Evolutionary conservation across 23 red algal genomes (phyloP), one percentile per base, ranked within the genome.

Genomic region (Gracilaria gracilis): DNA sequence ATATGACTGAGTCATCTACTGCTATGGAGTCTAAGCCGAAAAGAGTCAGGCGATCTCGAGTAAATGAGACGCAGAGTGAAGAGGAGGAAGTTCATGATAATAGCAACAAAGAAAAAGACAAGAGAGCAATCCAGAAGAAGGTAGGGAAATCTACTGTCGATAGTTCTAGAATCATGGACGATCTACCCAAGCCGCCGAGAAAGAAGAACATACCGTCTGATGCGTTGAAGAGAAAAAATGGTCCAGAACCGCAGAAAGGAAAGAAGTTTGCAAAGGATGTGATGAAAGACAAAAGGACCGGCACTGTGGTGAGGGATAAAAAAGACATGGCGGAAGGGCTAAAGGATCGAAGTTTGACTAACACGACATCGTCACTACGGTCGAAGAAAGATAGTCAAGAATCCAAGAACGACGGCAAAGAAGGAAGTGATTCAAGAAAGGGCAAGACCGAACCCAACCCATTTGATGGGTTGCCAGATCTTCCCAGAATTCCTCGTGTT

Each of bases 51-150:
- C 20, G 79, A 23, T 11, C 53, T 62, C 79, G 79, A 55, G 54
- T n/a, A 64, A 82, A 28, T 38, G 79, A 82, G 5, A 61, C 17
- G 28, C 79, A 82, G 27, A 82, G 79, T 38, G 83, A 87, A 66
- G 42, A 59, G n/a, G 83, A 87, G 35, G 64, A 58, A 69, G 33
- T 44, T 29, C 36, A 42, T 16, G 62, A 87, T 0, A 87, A 21
- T 8, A 27, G 61, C 4, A 61, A 32, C 59, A 59, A 55, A 71
- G 59, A 44, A 67, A 59, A 72, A 49, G 35, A 71, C 15, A 64
- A 79, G 75, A 48, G 71, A 25, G 11, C 34, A 19, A 17, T 29
- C 9, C 27, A 88, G 4, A 67, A 49, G 27, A 71, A 25, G 38
- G 21, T 9, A 8, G 66, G 4, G 42, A 71, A 83, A 20, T 33